Base-by-base conservation (phyloP, 2,329 filamentous ascomycete genomes). In the Clathrospora elynae region DNA sequence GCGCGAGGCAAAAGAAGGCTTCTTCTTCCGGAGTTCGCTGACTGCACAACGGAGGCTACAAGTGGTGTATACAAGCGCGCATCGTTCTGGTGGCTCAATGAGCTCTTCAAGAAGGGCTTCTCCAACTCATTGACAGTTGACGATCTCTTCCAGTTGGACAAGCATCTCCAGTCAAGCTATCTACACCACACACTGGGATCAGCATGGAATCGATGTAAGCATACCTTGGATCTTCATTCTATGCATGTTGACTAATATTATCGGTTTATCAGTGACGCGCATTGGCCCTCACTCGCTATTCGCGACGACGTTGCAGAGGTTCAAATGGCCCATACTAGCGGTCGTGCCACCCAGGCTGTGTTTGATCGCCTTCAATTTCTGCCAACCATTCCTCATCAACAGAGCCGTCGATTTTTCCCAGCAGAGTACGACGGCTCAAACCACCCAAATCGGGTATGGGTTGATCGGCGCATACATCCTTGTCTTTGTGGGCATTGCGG, bases 31-130 rank as follows among this genome's bases (percentile, higher is more conserved):
- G 62, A 70, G 16, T 76, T 72, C 32, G 60, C 64, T 1, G 48
- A 57, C 2, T 72, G 69, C 28, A 77, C 79, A 1, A 73, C 71
- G 0, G 81, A 84, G 54, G 74, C 74, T 3, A 80, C 75, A 2
- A 77, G 74, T 32, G 73, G 78, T 3, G 64, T 78, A n/a, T 75
- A 76, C 49, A 79, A 70, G 46, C 67, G 70, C 29, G 64, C 62
- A 0, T 62, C 79, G 9, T 82, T 82, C 54, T 75, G 71, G 68
- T 82, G 79, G 79, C 60, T 81, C 35, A 80, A 76, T 43, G 70
- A 72, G 2, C 57, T 83, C 5, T 75, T 84, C 28, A 69, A 69
- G 17, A 62, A 66, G 11, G 78, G 79, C 0, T 80, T 73, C 62
- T 71, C 61, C 4, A 75, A 70, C 5, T 49, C 68, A 3, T 51